Percentiles rank a stretch among this genome's conserved stretches.
Conservation (phyloP, 108 stramenopile species). For the Ochromonas danica region DNA sequence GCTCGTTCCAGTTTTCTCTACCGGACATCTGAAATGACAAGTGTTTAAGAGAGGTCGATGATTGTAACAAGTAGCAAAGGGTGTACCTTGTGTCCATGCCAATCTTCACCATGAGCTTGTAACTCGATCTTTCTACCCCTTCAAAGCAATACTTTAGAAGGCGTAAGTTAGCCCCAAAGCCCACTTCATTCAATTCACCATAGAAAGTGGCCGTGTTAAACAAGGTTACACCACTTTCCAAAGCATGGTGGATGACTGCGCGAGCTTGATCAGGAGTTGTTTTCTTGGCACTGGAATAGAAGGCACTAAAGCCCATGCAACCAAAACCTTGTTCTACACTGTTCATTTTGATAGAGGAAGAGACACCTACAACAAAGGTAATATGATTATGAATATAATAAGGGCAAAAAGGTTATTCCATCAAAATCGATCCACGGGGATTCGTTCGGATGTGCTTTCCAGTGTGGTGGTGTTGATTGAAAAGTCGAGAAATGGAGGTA, state of each 20-base stretch:
- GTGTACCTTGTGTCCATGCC: slow-evolving; percentile 21
- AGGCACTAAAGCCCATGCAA: slow-evolving; percentile 28
- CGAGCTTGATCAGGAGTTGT: neutral
- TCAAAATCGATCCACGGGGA: too few relatives aligned
- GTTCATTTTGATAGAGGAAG: too few relatives aligned
- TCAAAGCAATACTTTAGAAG: slow-evolving; percentile 21
- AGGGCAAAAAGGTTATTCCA: too few relatives aligned
- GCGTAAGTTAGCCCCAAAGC: slow-evolving; percentile 21
- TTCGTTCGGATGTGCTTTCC: too few relatives aligned
- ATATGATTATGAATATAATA: too few relatives aligned
- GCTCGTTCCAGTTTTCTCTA: slow-evolving; percentile 24
- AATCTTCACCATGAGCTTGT: slow-evolving; percentile 30
- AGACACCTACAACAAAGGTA: too few relatives aligned
- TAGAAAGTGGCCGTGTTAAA: slow-evolving; percentile 36
- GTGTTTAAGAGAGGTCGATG: neutral
- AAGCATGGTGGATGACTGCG: neutral
- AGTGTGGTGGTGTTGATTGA: too few relatives aligned
- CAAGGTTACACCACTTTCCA: neutral
- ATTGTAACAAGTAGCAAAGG: neutral
- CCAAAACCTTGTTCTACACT: slow-evolving; percentile 37
- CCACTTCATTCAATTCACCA: slow-evolving; percentile 9
- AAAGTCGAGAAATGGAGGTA: too few relatives aligned
- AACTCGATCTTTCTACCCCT: neutral
- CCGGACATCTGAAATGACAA: slow-evolving; percentile 3
- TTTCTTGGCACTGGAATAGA: neutral